Conservation (phyloP, 2,329 filamentous ascomycete genomes). For the Aspergillus pseudotamarii region DNA sequence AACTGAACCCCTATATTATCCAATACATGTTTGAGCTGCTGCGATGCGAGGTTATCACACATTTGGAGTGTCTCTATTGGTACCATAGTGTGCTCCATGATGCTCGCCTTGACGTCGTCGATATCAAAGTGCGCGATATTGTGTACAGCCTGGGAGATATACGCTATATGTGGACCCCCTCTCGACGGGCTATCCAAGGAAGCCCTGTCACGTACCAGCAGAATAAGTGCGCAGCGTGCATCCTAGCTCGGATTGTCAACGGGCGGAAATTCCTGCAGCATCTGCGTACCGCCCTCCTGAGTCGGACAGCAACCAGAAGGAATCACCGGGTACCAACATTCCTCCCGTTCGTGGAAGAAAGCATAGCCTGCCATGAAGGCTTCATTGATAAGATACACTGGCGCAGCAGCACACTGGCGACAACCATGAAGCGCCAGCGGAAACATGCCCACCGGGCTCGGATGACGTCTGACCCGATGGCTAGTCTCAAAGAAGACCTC, state of each 20-base stretch:
- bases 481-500: background rate
- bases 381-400: constrained; percentile 12
- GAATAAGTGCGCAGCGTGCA: constrained; percentile 42
- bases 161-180: constrained; percentile 35
- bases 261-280: constrained; percentile 31
- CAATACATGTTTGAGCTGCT: constrained; percentile 23
- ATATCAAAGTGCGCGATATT: constrained; percentile 16
- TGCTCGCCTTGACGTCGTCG: constrained; percentile 5
- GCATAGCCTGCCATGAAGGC: constrained; percentile 23
- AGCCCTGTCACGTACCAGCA: constrained; percentile 22
- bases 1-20: constrained; percentile 29
- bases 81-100: constrained; percentile 19
- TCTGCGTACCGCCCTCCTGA: constrained; percentile 32
- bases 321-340: constrained; percentile 28
- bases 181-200: constrained; percentile 12
- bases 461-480: background rate
- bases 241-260: constrained; percentile 34
- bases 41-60: constrained; percentile 26
- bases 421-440: background rate
- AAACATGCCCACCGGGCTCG: background rate
- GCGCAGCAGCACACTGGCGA: constrained; percentile 15
- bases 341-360: constrained; percentile 33
- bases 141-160: constrained; percentile 27
- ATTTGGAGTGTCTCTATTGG: constrained; percentile 23
- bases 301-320: constrained; percentile 32